These are phyloP conservation scores for Stemphylium vesicarium DNA, from an alignment of 2,329 filamentous ascomycete genomes.

Conservation along the genomic window DNA sequence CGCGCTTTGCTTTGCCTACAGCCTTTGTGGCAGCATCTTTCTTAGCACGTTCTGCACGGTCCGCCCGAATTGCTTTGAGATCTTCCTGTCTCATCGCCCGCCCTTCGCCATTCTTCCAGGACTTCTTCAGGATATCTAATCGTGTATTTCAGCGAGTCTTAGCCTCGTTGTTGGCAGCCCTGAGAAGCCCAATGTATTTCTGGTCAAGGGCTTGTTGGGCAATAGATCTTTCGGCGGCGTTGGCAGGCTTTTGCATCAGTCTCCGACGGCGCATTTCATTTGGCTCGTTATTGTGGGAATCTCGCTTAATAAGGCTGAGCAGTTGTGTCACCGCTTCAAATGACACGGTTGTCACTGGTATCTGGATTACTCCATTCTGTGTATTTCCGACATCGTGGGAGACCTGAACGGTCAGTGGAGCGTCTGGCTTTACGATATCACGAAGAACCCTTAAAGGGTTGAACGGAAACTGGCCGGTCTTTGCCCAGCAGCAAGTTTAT, in stretches of 20 bases:
- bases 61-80: slow-evolving; percentile 11
- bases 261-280: slow-evolving; percentile 12
- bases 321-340: slow-evolving; percentile 24
- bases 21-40: too few species aligned
- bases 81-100: slow-evolving; percentile 12
- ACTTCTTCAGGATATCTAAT: slow-evolving; percentile 3
- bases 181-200: slow-evolving; percentile 31
- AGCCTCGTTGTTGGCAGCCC: slow-evolving; percentile 35
- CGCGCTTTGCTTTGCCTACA: slow-evolving; percentile 7
- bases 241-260: slow-evolving; percentile 23
- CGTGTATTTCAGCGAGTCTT: slow-evolving; percentile 9
- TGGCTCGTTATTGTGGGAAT: slow-evolving; percentile 13
- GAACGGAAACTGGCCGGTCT: slow-evolving; percentile 33
- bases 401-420: slow-evolving; percentile 16
- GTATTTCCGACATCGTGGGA: slow-evolving; percentile 14
- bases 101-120: background rate
- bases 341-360: slow-evolving; percentile 24
- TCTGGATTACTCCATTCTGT: slow-evolving; percentile 19
- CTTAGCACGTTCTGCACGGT: slow-evolving; percentile 1
- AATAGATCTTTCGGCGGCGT: slow-evolving; percentile 34
- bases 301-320: slow-evolving; percentile 21
- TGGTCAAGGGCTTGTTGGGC: slow-evolving; percentile 31
- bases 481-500: slow-evolving; percentile 36
- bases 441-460: slow-evolving; percentile 26
- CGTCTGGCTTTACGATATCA: slow-evolving; percentile 29